phyloP scores from a whole-genome alignment of 176 grass and related monocot genomes.

The Cymbopogon citratus region DNA sequence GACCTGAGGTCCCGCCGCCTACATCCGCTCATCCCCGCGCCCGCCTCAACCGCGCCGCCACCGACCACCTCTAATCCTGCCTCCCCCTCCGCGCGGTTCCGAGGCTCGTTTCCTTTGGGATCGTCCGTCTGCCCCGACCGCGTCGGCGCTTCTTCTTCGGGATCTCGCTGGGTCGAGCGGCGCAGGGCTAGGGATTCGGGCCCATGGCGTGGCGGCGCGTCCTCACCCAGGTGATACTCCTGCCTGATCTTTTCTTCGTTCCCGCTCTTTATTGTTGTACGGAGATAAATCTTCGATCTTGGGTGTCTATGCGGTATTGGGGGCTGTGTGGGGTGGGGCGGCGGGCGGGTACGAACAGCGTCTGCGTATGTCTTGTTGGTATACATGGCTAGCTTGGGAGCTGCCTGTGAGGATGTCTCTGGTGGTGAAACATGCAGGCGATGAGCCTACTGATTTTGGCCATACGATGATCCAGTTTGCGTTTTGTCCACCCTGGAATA shows the following conservation, averaged over 20 bases:
- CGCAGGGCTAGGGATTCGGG: slow-evolving; percentile 16
- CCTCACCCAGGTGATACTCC: slow-evolving; percentile 29
- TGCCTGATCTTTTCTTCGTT: not conserved
- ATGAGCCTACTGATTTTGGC: not conserved
- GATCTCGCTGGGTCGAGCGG: slow-evolving; percentile 26
- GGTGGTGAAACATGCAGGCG: not conserved
- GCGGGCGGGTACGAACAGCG: not conserved
- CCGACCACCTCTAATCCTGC: not conserved
- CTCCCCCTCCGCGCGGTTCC: not conserved
- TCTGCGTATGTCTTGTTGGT: not conserved
- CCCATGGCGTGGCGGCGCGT: slow-evolving; percentile 50
- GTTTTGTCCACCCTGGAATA: no score
- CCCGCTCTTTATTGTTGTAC: not conserved
- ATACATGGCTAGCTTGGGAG: not conserved
- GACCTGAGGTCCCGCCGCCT: slow-evolving; percentile 9
- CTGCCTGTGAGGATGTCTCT: not conserved
- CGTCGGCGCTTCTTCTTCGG: slow-evolving; percentile 9
- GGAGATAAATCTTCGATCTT: slow-evolving; percentile 15
- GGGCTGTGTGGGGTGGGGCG: not conserved
- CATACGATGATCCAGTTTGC: no score
- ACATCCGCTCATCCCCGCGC: not conserved
- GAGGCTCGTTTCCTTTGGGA: not conserved
- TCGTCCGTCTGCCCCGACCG: not conserved
- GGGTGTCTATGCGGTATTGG: not conserved
- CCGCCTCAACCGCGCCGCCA: not conserved